A percentile compares a stretch with the other conserved stretches of the same genome.
phyloP scores from a whole-genome alignment of 495 filamentous ascomycete species.

The Emericellopsis terricola region DNA sequence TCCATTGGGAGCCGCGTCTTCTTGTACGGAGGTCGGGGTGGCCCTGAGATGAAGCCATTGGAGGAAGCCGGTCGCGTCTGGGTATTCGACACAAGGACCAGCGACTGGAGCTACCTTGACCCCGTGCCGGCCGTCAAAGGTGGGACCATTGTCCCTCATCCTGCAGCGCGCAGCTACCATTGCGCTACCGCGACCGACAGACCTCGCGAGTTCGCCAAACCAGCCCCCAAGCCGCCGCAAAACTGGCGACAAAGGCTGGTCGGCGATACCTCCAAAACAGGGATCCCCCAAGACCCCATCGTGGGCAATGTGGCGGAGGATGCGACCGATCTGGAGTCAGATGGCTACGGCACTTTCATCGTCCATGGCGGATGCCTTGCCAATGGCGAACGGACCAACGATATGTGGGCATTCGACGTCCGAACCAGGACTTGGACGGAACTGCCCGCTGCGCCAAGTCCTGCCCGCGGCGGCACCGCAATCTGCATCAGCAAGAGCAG shows the following conservation, averaged over 20 bases:
- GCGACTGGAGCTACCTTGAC: conserved; percentile 39
- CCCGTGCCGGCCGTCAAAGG: conserved; percentile 14
- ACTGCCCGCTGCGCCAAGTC: conserved; percentile 39
- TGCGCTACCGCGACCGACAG: conserved; percentile 28
- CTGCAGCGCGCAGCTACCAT: conserved; percentile 26
- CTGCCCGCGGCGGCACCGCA: conserved; percentile 41
- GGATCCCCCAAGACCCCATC: conserved; percentile 27
- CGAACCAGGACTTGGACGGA: conserved; percentile 38
- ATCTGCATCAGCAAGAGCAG: conserved; percentile 36
- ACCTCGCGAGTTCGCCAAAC: conserved; percentile 18
- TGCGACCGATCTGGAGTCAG: conserved; percentile 24
- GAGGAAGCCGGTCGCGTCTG: conserved; percentile 47
- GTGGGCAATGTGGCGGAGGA: conserved; percentile 25
- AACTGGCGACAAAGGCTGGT: conserved; percentile 25
- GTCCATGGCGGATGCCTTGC: conserved; percentile 54
- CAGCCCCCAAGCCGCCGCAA: conserved; percentile 8
- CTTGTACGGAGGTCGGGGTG: conserved; percentile 41
- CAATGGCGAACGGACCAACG: conserved; percentile 25
- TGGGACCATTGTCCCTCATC: conserved; percentile 7
- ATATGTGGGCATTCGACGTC: conserved; percentile 59
- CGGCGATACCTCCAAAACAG: conserved; percentile 18
- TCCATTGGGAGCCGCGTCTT: conserved; percentile 42
- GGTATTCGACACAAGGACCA: conserved; percentile 40
- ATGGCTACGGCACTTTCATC: conserved; percentile 40
- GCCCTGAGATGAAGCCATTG: conserved; percentile 23